Conservation (phyloP, 768 basidiomycete genomes). For the Paxillus involutus region DNA sequence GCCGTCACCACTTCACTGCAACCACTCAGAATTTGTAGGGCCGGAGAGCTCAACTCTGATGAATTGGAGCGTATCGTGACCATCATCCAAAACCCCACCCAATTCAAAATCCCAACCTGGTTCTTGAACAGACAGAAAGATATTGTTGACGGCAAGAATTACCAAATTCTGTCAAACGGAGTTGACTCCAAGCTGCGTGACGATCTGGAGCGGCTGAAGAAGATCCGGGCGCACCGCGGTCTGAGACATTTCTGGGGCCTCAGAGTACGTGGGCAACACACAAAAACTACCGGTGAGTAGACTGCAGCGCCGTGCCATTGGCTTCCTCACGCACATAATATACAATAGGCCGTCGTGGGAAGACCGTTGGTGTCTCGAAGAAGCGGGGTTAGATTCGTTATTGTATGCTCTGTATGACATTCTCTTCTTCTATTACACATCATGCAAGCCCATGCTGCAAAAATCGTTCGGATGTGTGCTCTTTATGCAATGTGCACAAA, state of each 20-base stretch:
- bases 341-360: slow-evolving; percentile 80
- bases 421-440: neutral
- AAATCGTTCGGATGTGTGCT: too few species aligned
- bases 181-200: slow-evolving; percentile 99
- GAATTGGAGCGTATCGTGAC: slow-evolving; percentile 99
- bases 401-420: slow-evolving; percentile 6
- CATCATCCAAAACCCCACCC: slow-evolving; percentile 98
- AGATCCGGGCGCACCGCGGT: slow-evolving; percentile 96
- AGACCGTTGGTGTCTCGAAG: slow-evolving; percentile 96
- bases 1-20: neutral
- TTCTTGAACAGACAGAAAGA: slow-evolving; percentile 99
- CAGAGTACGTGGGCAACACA: slow-evolving; percentile 97
- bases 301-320: neutral
- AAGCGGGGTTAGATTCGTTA: slow-evolving; percentile 56
- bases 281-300: slow-evolving; percentile 89
- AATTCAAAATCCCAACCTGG: slow-evolving; percentile 99
- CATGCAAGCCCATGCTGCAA: too few species aligned
- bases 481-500: too few species aligned
- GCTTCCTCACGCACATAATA: neutral
- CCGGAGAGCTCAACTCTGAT: slow-evolving; percentile 99
- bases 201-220: slow-evolving; percentile 97
- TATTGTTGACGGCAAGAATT: slow-evolving; percentile 95
- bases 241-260: slow-evolving; percentile 92
- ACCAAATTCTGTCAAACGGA: slow-evolving; percentile 92
- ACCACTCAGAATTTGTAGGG: slow-evolving; percentile 48